Percentiles rank a stretch among this genome's conserved stretches.
Conservation (phyloP, 257 asterid genomes). For the Plantago ovata region DNA sequence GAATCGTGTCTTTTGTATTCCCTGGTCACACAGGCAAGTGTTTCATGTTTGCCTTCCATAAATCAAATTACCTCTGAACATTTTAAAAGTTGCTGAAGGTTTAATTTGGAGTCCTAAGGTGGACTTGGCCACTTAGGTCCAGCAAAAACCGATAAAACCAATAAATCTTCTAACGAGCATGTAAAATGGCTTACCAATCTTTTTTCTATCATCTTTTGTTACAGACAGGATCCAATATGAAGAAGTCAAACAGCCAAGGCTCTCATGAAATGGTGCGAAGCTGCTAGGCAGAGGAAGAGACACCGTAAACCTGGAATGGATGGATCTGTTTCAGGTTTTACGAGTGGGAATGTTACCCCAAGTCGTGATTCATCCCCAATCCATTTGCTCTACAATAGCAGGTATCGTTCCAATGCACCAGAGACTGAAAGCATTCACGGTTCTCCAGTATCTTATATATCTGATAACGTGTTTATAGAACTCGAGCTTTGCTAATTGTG, state of each 20-base stretch:
- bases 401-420: conserved; percentile 26
- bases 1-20: too few relatives aligned
- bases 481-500: conserved; percentile 25
- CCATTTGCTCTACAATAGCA: conserved; percentile 49
- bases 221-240: conserved; percentile 72
- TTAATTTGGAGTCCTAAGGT: too few relatives aligned
- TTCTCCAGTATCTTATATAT: conserved; percentile 32
- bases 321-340: conserved; percentile 14
- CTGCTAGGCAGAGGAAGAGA: conserved; percentile 47
- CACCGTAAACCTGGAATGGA: conserved; percentile 22
- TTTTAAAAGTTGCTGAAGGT: too few relatives aligned
- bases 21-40: conserved; percentile 55
- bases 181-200: too few relatives aligned
- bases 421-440: conserved; percentile 24
- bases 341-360: conserved; percentile 36
- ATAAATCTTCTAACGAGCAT: too few relatives aligned
- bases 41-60: not conserved
- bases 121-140: too few relatives aligned
- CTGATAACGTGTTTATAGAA: conserved; percentile 42
- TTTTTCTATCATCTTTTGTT: not conserved
- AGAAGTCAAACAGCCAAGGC: conserved; percentile 63
- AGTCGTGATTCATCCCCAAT: conserved; percentile 36
- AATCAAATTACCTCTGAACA: too few relatives aligned
- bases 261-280: conserved; percentile 53
- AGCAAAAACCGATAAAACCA: too few relatives aligned